Evolutionary conservation across 257 asterid genomes (phyloP).

Genomic region (Solanum raphanifolium): DNA sequence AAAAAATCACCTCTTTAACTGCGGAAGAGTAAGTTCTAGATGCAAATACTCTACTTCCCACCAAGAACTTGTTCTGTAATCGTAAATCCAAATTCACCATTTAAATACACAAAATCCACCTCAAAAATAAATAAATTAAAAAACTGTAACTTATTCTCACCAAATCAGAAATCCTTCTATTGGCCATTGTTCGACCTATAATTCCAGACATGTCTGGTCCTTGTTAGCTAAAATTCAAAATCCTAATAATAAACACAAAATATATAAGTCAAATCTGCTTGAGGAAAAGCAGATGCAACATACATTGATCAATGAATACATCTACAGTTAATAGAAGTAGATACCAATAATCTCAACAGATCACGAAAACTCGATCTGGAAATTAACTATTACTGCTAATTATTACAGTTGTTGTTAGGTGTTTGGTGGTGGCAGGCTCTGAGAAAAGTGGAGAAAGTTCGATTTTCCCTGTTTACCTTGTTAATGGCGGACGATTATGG

Average conservation of each 20-base stretch:
- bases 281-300: background rate
- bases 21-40: conserved; percentile 61
- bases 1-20: conserved; percentile 43
- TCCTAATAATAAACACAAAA: background rate
- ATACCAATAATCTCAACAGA: background rate
- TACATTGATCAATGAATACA: background rate
- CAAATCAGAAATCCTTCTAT: conserved; percentile 30
- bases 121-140: background rate
- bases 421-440: background rate
- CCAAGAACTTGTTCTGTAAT: background rate
- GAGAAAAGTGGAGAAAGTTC: background rate
- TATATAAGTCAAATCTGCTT: background rate
- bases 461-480: background rate
- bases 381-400: background rate
- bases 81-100: background rate
- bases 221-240: background rate
- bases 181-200: conserved; percentile 28
- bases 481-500: background rate
- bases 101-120: background rate
- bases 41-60: conserved; percentile 42
- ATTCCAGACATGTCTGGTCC: conserved; percentile 41
- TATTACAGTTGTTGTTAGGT: background rate
- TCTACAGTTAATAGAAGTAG: background rate
- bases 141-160: conserved; percentile 9
- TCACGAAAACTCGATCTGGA: background rate